Conservation (phyloP, 495 filamentous ascomycete species). For the Penicillium turbatum region DNA sequence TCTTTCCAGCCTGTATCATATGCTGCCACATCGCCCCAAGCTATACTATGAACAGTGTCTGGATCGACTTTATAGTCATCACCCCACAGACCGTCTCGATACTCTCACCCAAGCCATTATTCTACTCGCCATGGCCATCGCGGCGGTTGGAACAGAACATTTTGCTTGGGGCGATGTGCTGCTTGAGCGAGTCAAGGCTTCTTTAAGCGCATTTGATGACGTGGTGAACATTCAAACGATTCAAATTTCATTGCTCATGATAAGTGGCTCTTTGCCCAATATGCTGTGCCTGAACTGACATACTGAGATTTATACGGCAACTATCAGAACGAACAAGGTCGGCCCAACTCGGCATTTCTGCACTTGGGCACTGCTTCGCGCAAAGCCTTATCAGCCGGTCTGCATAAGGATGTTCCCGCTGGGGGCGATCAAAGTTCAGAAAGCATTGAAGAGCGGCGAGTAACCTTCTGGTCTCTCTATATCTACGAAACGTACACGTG, state of each 20-base stretch:
- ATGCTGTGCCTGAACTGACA: background rate
- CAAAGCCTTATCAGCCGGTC: constrained; percentile 40
- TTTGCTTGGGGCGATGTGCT: constrained; percentile 38
- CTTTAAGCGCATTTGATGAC: constrained; percentile 32
- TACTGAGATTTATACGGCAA: constrained; percentile 26
- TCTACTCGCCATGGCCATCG: constrained; percentile 32
- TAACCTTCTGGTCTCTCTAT: constrained; percentile 42
- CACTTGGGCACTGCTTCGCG: constrained; percentile 36
- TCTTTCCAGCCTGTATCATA: constrained; percentile 31
- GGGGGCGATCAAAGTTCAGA: constrained; percentile 24
- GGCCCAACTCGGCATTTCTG: constrained; percentile 42
- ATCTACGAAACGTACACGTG: constrained; percentile 37
- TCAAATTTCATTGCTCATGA: constrained; percentile 44
- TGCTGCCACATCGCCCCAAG: constrained; percentile 32
- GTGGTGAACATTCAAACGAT: constrained; percentile 42
- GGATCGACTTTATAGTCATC: constrained; percentile 31
- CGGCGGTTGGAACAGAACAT: constrained; percentile 33
- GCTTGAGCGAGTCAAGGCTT: constrained; percentile 40
- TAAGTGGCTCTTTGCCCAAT: constrained; percentile 24
- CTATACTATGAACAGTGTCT: constrained; percentile 27
- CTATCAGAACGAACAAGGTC: constrained; percentile 41
- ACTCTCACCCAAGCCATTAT: constrained; percentile 27
- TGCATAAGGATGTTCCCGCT: constrained; percentile 40
- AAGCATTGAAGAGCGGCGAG: constrained; percentile 32
- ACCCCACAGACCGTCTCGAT: constrained; percentile 19